Conservation (phyloP, 768 basidiomycete species). For the Trametes maxima region DNA sequence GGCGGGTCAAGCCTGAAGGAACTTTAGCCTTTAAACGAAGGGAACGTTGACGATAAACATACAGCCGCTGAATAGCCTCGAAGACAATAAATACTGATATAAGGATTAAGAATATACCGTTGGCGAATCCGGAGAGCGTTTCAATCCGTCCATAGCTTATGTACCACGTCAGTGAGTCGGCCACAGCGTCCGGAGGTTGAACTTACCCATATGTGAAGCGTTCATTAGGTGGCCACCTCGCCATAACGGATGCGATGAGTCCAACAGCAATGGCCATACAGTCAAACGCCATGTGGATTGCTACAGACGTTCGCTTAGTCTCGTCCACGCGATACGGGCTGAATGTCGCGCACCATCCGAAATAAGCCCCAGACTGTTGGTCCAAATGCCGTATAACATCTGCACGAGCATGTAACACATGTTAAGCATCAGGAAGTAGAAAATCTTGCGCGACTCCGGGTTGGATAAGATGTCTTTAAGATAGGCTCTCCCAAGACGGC, state of each 20-base stretch:
- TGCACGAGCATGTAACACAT: slow-evolving; percentile 96
- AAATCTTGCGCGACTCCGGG: slow-evolving; percentile 91
- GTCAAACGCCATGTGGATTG: slow-evolving; percentile 99
- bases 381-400: slow-evolving; percentile 97
- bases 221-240: slow-evolving; percentile 95
- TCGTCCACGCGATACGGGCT: neutral
- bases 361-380: slow-evolving; percentile 93
- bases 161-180: neutral
- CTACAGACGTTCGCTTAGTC: slow-evolving; percentile 42
- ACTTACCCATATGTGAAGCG: slow-evolving; percentile 92
- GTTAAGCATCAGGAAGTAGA: slow-evolving; percentile 95
- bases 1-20: slow-evolving; percentile 80
- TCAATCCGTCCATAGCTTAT: slow-evolving; percentile 91
- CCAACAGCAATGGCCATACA: slow-evolving; percentile 97
- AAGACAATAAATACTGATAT: slow-evolving; percentile 99
- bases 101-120: slow-evolving; percentile 90
- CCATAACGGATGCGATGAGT: slow-evolving; percentile 95
- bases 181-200: neutral
- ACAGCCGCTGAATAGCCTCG: slow-evolving; percentile 96
- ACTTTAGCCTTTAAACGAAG: no score
- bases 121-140: slow-evolving; percentile 96
- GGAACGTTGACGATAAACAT: slow-evolving; percentile 17
- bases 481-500: slow-evolving; percentile 56
- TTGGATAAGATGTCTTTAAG: slow-evolving; percentile 91
- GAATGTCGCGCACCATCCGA: slow-evolving; percentile 72